Evolutionary conservation across 2,329 filamentous ascomycete species (phyloP).

Genomic region (Ophiocordyceps unilateralis): DNA sequence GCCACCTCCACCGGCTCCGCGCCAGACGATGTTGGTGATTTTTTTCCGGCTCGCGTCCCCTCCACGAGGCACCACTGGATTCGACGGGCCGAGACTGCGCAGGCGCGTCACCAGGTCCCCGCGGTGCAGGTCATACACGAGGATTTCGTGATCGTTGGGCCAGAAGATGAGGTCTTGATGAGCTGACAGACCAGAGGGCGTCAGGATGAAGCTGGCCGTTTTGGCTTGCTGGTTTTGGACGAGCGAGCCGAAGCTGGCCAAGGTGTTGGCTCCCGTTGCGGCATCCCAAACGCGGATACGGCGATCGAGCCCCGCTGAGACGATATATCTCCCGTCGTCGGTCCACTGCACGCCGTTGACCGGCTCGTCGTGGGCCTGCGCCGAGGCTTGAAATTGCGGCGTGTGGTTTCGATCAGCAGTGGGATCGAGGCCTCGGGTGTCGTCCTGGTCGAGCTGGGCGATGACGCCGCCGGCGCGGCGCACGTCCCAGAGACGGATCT

Average conservation of each 20-base stretch:
- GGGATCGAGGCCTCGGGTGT: constrained; percentile 49
- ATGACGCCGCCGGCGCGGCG: constrained; percentile 61
- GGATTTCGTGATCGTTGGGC: constrained; percentile 65
- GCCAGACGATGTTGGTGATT: constrained; percentile 63
- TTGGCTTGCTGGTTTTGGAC: constrained; percentile 56
- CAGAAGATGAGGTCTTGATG: constrained; percentile 56
- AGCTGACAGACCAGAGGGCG: constrained; percentile 40
- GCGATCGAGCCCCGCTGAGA: constrained; percentile 71
- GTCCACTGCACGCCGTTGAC: constrained; percentile 81
- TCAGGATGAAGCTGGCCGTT: constrained; percentile 42
- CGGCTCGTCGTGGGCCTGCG: constrained; percentile 58
- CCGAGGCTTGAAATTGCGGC: constrained; percentile 27
- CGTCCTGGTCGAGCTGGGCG: constrained; percentile 68
- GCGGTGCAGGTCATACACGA: constrained; percentile 64
- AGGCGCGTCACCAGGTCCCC: constrained; percentile 57
- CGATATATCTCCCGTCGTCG: constrained; percentile 56
- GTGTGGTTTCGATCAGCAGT: constrained; percentile 14
- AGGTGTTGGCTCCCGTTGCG: constrained; percentile 63
- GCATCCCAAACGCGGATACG: constrained; percentile 79
- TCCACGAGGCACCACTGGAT: constrained; percentile 18
- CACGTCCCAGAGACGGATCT: constrained; percentile 74
- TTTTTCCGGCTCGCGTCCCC: constrained; percentile 45
- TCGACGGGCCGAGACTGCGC: constrained; percentile 40
- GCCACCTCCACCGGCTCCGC: constrained; percentile 40
- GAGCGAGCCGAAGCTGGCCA: constrained; percentile 72